Base-by-base conservation (phyloP, 2,329 filamentous ascomycete species). In the Ophiocordyceps camponoti-saundersi region DNA sequence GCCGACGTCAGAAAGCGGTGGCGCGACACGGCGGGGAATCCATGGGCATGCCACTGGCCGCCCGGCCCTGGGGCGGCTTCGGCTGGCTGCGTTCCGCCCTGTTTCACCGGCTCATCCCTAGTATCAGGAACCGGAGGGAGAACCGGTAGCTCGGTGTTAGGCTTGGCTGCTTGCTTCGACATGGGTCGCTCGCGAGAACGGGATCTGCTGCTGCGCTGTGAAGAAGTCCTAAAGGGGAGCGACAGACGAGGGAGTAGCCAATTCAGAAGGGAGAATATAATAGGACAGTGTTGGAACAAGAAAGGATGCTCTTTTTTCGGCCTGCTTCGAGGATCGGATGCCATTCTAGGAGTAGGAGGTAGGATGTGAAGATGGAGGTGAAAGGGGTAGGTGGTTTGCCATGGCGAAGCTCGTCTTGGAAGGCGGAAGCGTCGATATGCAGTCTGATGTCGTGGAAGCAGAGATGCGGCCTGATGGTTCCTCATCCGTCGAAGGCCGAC, bases 1-100 rank as follows among this genome's bases (percentile, higher is more conserved):
- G 58, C 49, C 5, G 64, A 57, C 0, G 65, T 57, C 6, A 75
- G 59, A 46, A 68, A 65, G 30, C 69, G 63, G 50, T 68, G 57
- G 3, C 49, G 53, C 43, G 50, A 49, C 10, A 53, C 50, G 4
- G 51, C 49, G 40, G 50, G 51, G 18, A 49, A 47, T 20, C 47
- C 50, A 18, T 52, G 48, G 13, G 50, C 41, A 6, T 48, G 44
- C 21, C 48, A 53, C 12, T 18, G 18, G 16, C 6, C 8, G 13
- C 15, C 39, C 23, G 23, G 21, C 12, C n/a, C 8, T n/a, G 36
- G 8, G 21, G 21, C 21, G 15, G 42, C n/a, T 3, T 32, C 42
- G 6, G 6, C 11, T 2, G 36, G 39, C 7, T 26, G 20, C 6
- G 47, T 18, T 6, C 18, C 36, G 10, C 36, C n/a, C n/a, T n/a